Evolutionary conservation across 129 eudicot species (phyloP), one percentile per base, ranked within the genome.

Genomic region (Tagetes patula): DNA sequence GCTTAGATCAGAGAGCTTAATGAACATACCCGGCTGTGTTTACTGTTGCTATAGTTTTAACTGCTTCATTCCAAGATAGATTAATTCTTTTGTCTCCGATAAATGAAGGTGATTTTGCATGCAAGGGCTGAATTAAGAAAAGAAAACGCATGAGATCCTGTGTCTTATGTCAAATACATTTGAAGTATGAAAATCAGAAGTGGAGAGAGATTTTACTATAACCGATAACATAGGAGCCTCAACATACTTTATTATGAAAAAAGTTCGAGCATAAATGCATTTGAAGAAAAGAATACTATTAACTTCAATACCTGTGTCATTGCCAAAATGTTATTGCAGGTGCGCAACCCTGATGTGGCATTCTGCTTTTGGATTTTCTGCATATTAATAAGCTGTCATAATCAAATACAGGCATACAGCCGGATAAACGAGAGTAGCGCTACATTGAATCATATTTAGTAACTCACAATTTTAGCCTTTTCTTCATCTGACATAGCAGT

Each of bases 241-340:
- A 12, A 27, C 55, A 52, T 31, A 33, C 36, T 41, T 40, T 27
- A 61, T 61, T 8, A 27, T 31, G 14, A 55, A 4, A 12, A 13
- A 67, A 46, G 55, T 34, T 20, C 36, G 47, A 62, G 62, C 60
- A 36, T 34, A 55, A 3, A 39, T 31, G 39, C 13, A 52, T 9
- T 41, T 8, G 55, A 10, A 33, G 36, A 56, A 11, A 20, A 43
- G 0, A 39, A 64, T 61, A 59, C 10, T 59, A 32, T 14, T 43
- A 46, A 68, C 8, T 59, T 3, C 53, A 6, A 48, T 71, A 93
- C 98, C 89, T 89, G 90, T 36, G 90, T 86, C 96, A 93, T 92
- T 59, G 98, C 91, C 80, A 92, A 82, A 65, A 92, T 92, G 74
- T 92, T 92, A 65, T 92, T 92, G 90, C 98, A 92, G 48, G 96